phyloP scores from a whole-genome alignment of 2,329 filamentous ascomycete species.

The Cytospora paraplurivora region DNA sequence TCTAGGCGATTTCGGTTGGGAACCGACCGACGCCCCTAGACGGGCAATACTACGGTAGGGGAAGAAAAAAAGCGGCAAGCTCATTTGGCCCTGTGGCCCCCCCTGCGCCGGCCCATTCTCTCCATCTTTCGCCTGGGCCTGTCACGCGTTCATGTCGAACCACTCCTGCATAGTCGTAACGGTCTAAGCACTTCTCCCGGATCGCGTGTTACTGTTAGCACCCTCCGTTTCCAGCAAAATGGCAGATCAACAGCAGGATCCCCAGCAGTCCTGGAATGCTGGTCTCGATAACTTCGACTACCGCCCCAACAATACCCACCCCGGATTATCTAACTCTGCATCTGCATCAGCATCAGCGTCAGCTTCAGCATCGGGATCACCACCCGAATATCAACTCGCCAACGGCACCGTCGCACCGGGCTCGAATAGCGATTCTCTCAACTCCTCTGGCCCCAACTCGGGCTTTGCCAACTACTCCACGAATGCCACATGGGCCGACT shows the following conservation, averaged over 20 bases:
- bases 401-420: slow-evolving; percentile 15
- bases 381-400: slow-evolving; percentile 18
- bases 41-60: not conserved
- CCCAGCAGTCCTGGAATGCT: slow-evolving; percentile 26
- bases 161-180: slow-evolving; percentile 39
- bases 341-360: slow-evolving; percentile 24
- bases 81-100: slow-evolving; percentile 14
- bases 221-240: slow-evolving; percentile 32
- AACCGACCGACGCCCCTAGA: slow-evolving; percentile 17
- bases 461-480: slow-evolving; percentile 22
- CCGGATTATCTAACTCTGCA: slow-evolving; percentile 8
- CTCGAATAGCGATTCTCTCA: slow-evolving; percentile 17
- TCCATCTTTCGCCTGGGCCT: slow-evolving; percentile 33
- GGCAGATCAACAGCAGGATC: slow-evolving; percentile 36
- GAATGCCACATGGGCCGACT: slow-evolving; percentile 23
- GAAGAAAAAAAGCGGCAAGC: not conserved
- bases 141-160: slow-evolving; percentile 40
- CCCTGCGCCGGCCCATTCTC: slow-evolving; percentile 25
- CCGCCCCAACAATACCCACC: slow-evolving; percentile 24
- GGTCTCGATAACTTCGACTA: slow-evolving; percentile 28
- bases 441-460: slow-evolving; percentile 21
- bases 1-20: slow-evolving; percentile 11
- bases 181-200: slow-evolving; percentile 31
- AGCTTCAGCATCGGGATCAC: slow-evolving; percentile 22
- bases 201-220: slow-evolving; percentile 12